Conservation (phyloP, 2,329 filamentous ascomycete species). For the Aspergillus sp. region DNA sequence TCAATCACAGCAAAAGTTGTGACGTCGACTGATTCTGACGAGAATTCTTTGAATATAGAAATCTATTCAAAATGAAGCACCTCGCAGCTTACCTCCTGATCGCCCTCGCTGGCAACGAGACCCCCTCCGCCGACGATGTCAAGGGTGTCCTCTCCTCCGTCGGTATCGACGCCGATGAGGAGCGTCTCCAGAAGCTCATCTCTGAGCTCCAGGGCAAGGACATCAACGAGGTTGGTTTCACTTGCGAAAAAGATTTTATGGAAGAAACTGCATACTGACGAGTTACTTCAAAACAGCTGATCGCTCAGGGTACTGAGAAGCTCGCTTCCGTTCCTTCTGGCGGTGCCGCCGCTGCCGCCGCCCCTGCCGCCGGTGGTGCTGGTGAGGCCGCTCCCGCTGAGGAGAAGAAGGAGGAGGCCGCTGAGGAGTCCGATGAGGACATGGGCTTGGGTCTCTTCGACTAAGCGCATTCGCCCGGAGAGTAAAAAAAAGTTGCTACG, state of each 20-base stretch:
- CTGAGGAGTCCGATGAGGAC: slow-evolving; percentile 68
- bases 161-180: slow-evolving; percentile 85
- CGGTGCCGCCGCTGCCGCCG: slow-evolving; percentile 49
- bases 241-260: background rate
- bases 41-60: slow-evolving; percentile 10
- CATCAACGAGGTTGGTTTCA: slow-evolving; percentile 73
- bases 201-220: slow-evolving; percentile 62
- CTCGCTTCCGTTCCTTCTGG: slow-evolving; percentile 96
- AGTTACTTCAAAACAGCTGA: slow-evolving; percentile 56
- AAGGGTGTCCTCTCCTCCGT: slow-evolving; percentile 85
- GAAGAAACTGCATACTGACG: slow-evolving; percentile 11
- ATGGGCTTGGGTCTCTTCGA: slow-evolving; percentile 72
- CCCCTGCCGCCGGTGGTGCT: slow-evolving; percentile 56
- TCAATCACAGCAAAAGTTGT: slow-evolving; percentile 1
- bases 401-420: slow-evolving; percentile 67
- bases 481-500: slow-evolving; percentile 36
- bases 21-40: slow-evolving; percentile 13
- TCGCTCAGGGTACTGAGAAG: slow-evolving; percentile 82
- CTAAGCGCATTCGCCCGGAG: slow-evolving; percentile 32
- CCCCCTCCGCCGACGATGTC: slow-evolving; percentile 78
- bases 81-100: slow-evolving; percentile 99
- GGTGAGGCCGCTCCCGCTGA: slow-evolving; percentile 61
- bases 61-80: slow-evolving; percentile 85
- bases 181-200: slow-evolving; percentile 80
- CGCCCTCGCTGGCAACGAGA: slow-evolving; percentile 82